Evolutionary conservation across 2,329 filamentous ascomycete genomes (phyloP), one percentile per base, ranked within the genome.

Genomic region (Amauroascus niger): DNA sequence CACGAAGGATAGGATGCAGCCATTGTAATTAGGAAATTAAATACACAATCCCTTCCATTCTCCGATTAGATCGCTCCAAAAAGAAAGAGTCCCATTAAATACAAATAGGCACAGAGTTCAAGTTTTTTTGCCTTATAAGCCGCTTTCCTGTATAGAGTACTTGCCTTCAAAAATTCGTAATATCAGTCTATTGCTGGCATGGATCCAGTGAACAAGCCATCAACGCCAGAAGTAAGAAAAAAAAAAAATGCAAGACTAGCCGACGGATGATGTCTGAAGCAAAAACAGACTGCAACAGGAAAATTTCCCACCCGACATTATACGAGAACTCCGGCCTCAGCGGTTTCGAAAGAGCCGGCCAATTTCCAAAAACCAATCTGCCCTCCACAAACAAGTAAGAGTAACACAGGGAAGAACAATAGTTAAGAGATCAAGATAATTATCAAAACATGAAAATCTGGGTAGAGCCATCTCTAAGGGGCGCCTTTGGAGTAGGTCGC

Each of bases 161-260:
- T 32, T 43, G 20, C 26, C 48, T 50, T 43, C 30, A 11, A 26
- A 50, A 49, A 51, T 30, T 30, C 18, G 13, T 46, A 32, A 45
- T 39, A 39, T 52, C 43, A 46, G 50, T 52, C 50, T 52, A 52
- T 37, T 39, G 32, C 50, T 20, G 41, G 8, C 37, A 39, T 49
- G 46, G 22, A 8, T 32, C 26, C 18, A 32, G 33, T 37, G 16
- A 37, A 20, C 1, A 45, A 28, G 24, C 39, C 43, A 35, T 24
- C 6, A 52, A 52, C 39, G 41, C 40, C 50, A 46, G 32, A 11
- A 9, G 9, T 44, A 40, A 43, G 28, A 35, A 45, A 11, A 37
- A 52, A 20, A 30, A 39, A 28, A 28, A 39, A 46, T 26, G 30
- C 22, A 37, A 24, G 20, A 18, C n/a, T 45, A 14, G 13, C 6